These are phyloP conservation scores for Camellia sinensis DNA, from an alignment of 148 eudicot species.

Conservation along the genomic window DNA sequence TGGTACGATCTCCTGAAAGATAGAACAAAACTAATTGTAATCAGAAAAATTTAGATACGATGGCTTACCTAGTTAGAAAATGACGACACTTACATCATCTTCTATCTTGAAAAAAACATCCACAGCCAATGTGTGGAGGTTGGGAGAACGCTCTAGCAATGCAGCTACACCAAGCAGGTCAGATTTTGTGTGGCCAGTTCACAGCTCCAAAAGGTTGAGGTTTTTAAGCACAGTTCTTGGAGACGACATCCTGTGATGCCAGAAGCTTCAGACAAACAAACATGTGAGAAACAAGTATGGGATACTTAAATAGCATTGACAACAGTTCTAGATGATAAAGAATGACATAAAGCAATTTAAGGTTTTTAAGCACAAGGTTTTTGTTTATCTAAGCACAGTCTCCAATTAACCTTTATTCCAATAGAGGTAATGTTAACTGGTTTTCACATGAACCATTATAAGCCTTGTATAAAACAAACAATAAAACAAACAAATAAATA, in stretches of 20 bases:
- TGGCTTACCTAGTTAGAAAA: background rate
- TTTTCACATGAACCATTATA: too few relatives aligned
- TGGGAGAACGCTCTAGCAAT: constrained; percentile 3
- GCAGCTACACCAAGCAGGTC: constrained; percentile 11
- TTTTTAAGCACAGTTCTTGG: background rate
- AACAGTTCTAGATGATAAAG: background rate
- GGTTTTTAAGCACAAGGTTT: background rate
- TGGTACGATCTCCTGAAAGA: constrained; percentile 8
- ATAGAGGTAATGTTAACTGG: too few relatives aligned
- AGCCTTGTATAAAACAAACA: too few relatives aligned
- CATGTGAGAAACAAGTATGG: background rate
- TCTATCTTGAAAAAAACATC: background rate
- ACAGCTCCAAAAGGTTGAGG: background rate
- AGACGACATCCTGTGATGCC: background rate
- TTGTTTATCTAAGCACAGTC: background rate
- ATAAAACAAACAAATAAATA: too few relatives aligned
- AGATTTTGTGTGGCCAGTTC: background rate
- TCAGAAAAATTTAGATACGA: background rate
- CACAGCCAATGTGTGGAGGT: background rate
- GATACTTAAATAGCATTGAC: background rate
- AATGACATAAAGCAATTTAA: background rate
- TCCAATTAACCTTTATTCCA: too few relatives aligned
- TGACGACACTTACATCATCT: constrained; percentile 8
- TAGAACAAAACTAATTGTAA: background rate
- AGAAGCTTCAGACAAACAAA: background rate